Evolutionary conservation across 352 stramenopile species (phyloP).

Genomic region (Globisporangium nunn): DNA sequence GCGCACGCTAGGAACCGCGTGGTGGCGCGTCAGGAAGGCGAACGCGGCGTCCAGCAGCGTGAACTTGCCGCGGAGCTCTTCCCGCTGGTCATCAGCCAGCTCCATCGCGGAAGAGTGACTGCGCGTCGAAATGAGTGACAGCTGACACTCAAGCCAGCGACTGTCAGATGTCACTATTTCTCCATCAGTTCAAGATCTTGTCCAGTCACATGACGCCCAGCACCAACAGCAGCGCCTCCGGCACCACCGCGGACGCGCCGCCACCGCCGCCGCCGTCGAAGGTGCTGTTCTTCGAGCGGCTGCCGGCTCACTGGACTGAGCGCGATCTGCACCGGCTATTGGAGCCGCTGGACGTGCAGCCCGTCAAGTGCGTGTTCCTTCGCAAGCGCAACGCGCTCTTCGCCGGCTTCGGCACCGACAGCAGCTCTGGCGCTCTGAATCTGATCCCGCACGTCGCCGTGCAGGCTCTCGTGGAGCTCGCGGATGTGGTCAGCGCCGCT

Average conservation of each 20-base stretch:
- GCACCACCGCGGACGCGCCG: background rate
- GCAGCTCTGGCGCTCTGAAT: constrained; percentile 22
- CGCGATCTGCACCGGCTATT: constrained; percentile 21
- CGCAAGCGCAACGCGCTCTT: constrained; percentile 51
- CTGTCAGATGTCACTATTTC: background rate
- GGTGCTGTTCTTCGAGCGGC: constrained; percentile 43
- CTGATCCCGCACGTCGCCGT: constrained; percentile 23
- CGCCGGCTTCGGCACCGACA: constrained; percentile 23
- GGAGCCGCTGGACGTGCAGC: constrained; percentile 13
- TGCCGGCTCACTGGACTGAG: constrained; percentile 44
- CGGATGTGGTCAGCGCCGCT: constrained; percentile 22
- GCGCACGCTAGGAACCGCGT: constrained; percentile 28
- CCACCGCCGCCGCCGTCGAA: constrained; percentile 21
- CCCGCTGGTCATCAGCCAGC: no score
- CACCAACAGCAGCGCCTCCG: background rate
- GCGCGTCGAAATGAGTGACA: no score
- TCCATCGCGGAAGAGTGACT: constrained; percentile 1
- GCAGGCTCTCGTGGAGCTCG: constrained; percentile 40
- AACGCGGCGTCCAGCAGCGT: constrained; percentile 59
- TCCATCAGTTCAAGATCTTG: background rate
- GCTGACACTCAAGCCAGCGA: no score
- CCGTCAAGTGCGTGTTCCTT: constrained; percentile 33
- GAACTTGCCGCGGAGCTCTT: constrained; percentile 33
- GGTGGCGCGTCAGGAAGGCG: constrained; percentile 53
- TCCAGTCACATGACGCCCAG: background rate